A percentile compares a stretch with the other conserved stretches of the same genome.
Conservation (phyloP, 208 protist genomes). For the Perkinsela sp. region DNA sequence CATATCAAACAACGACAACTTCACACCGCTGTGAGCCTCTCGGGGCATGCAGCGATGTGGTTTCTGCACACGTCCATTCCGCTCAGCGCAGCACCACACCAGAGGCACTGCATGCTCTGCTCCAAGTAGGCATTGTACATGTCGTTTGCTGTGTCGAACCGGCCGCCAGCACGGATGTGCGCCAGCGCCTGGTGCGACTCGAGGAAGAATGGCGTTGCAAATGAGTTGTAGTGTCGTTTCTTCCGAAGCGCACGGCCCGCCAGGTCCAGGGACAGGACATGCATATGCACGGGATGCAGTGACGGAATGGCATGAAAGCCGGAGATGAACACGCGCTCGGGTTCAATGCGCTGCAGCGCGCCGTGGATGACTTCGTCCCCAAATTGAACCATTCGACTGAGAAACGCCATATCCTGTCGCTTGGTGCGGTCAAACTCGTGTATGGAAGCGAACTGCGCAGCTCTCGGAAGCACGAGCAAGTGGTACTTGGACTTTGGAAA, state of each 20-base stretch:
- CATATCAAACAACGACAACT: no score
- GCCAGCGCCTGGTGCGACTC: slow-evolving; percentile 17
- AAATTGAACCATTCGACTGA: not conserved
- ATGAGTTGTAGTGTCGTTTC: slow-evolving; percentile 65
- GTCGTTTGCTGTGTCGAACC: slow-evolving; percentile 15
- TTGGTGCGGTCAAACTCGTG: not conserved
- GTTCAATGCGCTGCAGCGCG: not conserved
- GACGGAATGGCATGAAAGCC: slow-evolving; percentile 56
- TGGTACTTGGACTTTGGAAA: not conserved
- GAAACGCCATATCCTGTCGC: not conserved
- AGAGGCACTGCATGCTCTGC: slow-evolving; percentile 34
- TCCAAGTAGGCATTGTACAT: slow-evolving; percentile 21
- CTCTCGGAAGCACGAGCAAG: not conserved
- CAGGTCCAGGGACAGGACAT: slow-evolving; percentile 41
- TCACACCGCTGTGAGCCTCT: slow-evolving; percentile 7
- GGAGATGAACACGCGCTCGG: slow-evolving; percentile 12
- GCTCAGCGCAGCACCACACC: slow-evolving; percentile 21
- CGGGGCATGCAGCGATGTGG: slow-evolving; percentile 18
- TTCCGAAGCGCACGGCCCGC: slow-evolving; percentile 27
- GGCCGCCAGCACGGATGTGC: slow-evolving; percentile 21
- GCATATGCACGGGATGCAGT: slow-evolving; percentile 47
- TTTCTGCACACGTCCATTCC: slow-evolving; percentile 23
- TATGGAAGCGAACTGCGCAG: not conserved
- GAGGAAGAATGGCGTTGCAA: slow-evolving; percentile 55
- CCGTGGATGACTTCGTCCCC: not conserved